Base-by-base conservation (phyloP, 2,329 filamentous ascomycete genomes). In the Trichoderma sp. region DNA sequence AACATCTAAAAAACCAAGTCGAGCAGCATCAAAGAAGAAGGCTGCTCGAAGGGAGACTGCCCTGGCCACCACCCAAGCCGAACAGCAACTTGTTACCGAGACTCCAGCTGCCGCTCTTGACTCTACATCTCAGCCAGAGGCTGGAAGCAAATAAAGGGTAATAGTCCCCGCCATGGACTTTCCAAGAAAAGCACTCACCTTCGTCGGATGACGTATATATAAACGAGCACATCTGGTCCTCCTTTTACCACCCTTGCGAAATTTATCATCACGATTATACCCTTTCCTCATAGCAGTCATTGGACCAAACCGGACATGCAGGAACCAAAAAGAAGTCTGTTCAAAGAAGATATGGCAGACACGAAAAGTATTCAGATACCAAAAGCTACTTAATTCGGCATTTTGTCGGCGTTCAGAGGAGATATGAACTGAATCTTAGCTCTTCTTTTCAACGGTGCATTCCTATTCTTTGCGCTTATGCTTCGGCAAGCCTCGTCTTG, bases 1-100 rank as follows among this genome's bases (percentile, higher is more conserved):
- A 34, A 47, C 15, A 26, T 30, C 39, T 8, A 60, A 57, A 21
- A 73, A 72, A 60, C 53, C 70, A 21, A 72, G 70, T 47, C 56
- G 63, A 30, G 26, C 66, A 51, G 32, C 66, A 39, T 70, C 57
- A 9, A 76, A 65, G 67, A 74, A 72, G 60, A 72, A 64, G 36
- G 36, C 34, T 47, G 53, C 57, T 39, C 47, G 70, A 56, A 68
- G 56, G 21, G 74, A 71, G 9, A n/a, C 56, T 47, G 47, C 67
- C 11, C 60, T 57, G 21, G 58, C 51, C 18, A 32, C 21, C 4
- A 53, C 30, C 26, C 43, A 69, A 56, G 21, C 53, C 36, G 26
- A 66, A 32, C 61, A 60, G n/a, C 61, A 71, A 6, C 34, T 34
- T 12, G 9, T 58, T 56, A 36, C 43, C 5, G 11, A 12, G 12